Base-by-base conservation (phyloP, 225 moss, liverwort and hornwort species). In the Climacium dendroides region DNA sequence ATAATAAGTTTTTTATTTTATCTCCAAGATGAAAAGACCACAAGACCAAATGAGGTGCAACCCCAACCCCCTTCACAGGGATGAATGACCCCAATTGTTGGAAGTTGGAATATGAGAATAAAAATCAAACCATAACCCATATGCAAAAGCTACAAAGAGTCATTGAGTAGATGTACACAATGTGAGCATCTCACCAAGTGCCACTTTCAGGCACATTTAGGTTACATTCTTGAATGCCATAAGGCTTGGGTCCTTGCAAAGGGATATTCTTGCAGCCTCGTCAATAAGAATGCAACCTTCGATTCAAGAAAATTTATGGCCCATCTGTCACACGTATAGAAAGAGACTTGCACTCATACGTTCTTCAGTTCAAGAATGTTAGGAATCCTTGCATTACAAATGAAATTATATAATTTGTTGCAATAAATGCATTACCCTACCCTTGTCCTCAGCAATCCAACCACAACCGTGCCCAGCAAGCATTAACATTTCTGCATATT, bases 1-100 rank as follows among this genome's bases (percentile, higher is more conserved):
- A 32, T 32, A 50, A 19, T 2, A 34, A 32, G 20, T 50, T 32
- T 0, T 28, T 50, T 0, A 0, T 32, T 74, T 48, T 74, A 19
- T 20, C 1, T 50, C 8, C 1, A 13, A 50, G 8, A 32, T 74
- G 12, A 50, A 74, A 32, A 20, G 12, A 32, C 13, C 5, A 32
- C 12, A 20, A 20, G 12, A 34, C 12, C 13, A 50, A 20, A 50
- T 20, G 32, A 74, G 0, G 32, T 74, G 19, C 4, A 74, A 1
- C 7, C 7, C 12, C 32, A 48, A 2, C 19, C 0, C 11, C 7
- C 2, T 73, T 73, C 0, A 19, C 0, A 47, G 19, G 2, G 73
- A 0, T 47, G 30, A 29, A 30, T 74, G 34, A 7, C 5, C 11
- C 50, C 34, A 8, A 13, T 50, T 34, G 34, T 22, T 52, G 22